These are phyloP conservation scores for Fusarium sp. DNA, from an alignment of 2,329 filamentous ascomycete species.

Conservation along the genomic window DNA sequence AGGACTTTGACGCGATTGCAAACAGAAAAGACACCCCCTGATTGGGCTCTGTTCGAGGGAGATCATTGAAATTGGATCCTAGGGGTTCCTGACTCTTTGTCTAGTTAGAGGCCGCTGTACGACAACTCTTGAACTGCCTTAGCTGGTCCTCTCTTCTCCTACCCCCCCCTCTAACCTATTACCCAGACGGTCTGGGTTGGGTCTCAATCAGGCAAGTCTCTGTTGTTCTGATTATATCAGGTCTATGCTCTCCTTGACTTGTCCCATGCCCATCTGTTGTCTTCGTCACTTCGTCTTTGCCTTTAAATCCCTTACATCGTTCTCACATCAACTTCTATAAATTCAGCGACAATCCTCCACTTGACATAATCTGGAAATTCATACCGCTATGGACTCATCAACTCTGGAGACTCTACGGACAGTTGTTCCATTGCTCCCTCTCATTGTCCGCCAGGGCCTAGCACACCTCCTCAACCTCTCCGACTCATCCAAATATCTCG, in stretches of 20 bases:
- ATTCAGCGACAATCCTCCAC: neutral
- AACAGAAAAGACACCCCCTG: neutral
- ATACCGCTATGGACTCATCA: slow-evolving; percentile 13
- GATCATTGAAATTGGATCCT: neutral
- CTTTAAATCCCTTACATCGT: slow-evolving; percentile 19
- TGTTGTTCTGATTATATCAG: neutral
- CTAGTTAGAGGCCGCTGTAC: slow-evolving; percentile 1
- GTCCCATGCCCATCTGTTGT: neutral
- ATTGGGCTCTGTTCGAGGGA: slow-evolving; percentile 4
- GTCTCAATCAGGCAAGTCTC: neutral
- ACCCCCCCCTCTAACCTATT: neutral
- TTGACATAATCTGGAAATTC: neutral
- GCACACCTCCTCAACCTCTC: slow-evolving; percentile 73
- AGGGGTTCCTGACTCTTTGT: slow-evolving; percentile 9
- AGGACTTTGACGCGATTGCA: slow-evolving; percentile 8
- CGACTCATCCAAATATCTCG: slow-evolving; percentile 76
- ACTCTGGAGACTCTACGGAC: slow-evolving; percentile 34
- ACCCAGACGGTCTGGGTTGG: neutral
- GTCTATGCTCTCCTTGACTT: neutral
- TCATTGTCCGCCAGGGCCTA: slow-evolving; percentile 68
- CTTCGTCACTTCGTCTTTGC: neutral
- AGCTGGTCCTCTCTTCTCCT: neutral
- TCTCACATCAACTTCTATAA: slow-evolving; percentile 2
- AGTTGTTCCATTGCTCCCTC: slow-evolving; percentile 65
- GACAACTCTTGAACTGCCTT: slow-evolving; percentile 3